Evolutionary conservation across 305 asterid genomes (phyloP), one percentile per base, ranked within the genome.

Genomic region (Solanum hybrid): DNA sequence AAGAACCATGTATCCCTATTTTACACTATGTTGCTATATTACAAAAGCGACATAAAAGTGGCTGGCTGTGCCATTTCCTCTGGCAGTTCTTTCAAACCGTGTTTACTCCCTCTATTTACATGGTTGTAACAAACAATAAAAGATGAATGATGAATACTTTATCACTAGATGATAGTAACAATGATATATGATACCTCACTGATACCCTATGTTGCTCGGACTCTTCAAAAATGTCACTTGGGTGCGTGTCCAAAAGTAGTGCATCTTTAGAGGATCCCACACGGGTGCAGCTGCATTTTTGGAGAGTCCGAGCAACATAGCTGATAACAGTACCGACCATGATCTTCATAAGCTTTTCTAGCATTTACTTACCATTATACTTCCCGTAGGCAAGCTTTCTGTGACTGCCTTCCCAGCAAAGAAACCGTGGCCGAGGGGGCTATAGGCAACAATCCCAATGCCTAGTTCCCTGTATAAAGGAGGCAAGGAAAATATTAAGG

Each of bases 381-480:
- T 95, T 69, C 91, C 89, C 16, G 92, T 39, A 37, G 93, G 90
- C 89, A 95, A 85, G 86, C 89, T 89, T 90, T 95, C 95, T 78
- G 82, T 88, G 36, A 75, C 87, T 46, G 92, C 95, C 90, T 94
- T 94, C 71, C 96, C 96, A 78, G 90, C 95, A 40, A 94, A 93
- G 90, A 95, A 91, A 61, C 96, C 95, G 7, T 13, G 92, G 18
- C 95, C 97, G 5, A 95, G 92, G 18, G 97, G 95, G 89, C 94
- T 92, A 64, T 95, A 95, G 1, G 94, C 95, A 31, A 95, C 96
- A 57, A 95, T 89, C 35, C 95, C 96, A 33, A 93, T 95, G 20
- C 95, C 96, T 73, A 94, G 95, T 69, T 93, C 93, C 86, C 96
- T 94, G 89, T 4, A 22, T 42, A 31, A 39, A 24, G 11, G 9